These are phyloP conservation scores for Apophysomyces variabilis DNA, from an alignment of 371 early-diverging fungal genomes.

Conservation along the genomic window DNA sequence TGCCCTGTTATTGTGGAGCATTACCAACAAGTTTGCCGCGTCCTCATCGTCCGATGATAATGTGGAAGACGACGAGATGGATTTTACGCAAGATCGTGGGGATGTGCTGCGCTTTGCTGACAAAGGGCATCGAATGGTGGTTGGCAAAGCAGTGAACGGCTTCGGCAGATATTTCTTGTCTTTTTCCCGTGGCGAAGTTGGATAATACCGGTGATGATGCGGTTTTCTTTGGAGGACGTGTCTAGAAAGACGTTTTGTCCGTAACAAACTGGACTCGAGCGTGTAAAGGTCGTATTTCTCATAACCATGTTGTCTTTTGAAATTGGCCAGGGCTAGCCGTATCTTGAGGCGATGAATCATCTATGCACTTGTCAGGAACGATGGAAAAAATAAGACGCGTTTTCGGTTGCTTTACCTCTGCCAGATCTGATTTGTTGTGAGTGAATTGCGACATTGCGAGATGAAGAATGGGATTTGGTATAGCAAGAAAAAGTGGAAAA, in stretches of 20 bases:
- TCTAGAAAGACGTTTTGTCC: slow-evolving; percentile 9
- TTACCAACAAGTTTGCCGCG: slow-evolving; percentile 47
- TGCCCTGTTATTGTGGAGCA: slow-evolving; percentile 32
- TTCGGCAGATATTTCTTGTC: slow-evolving; percentile 8
- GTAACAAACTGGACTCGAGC: slow-evolving; percentile 28
- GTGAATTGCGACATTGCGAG: slow-evolving; percentile 11
- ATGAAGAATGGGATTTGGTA: neutral
- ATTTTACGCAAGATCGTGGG: slow-evolving; percentile 16
- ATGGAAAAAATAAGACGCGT: slow-evolving; percentile 8
- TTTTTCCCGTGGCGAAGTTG: slow-evolving; percentile 21
- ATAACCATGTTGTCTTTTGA: slow-evolving; percentile 38
- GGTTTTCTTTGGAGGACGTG: slow-evolving; percentile 14
- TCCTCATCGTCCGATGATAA: slow-evolving; percentile 43
- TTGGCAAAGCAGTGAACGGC: slow-evolving; percentile 4
- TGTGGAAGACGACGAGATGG: slow-evolving; percentile 13
- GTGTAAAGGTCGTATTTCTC: slow-evolving; percentile 34
- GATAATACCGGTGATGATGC: slow-evolving; percentile 38
- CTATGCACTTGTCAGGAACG: slow-evolving; percentile 12
- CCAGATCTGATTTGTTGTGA: slow-evolving; percentile 6
- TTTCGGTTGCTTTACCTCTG: neutral
- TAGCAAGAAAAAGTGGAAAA: slow-evolving; percentile 3
- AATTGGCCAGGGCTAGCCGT: slow-evolving; percentile 33
- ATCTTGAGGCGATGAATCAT: slow-evolving; percentile 30
- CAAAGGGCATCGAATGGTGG: slow-evolving; percentile 24
- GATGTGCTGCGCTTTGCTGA: slow-evolving; percentile 48